Conservation (phyloP, 176 grass and related monocot species). For the Panicum miliaceum region DNA sequence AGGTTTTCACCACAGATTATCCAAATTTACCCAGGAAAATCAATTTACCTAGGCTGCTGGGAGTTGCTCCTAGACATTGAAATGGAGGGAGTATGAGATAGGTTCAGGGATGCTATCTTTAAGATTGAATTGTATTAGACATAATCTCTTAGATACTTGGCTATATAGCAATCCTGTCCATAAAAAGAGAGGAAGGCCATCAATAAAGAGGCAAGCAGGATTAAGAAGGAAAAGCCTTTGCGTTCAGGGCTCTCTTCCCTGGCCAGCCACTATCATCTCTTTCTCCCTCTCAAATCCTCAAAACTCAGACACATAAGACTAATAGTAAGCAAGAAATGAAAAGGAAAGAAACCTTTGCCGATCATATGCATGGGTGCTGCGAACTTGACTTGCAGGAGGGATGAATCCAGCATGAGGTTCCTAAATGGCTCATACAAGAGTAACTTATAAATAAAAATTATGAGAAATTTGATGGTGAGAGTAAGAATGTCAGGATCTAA, state of each 20-base stretch:
- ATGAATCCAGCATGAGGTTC: constrained; percentile 77
- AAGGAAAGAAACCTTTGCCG: constrained; percentile 43
- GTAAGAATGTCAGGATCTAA: constrained; percentile 17
- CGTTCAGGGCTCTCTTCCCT: not conserved
- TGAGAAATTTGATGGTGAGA: constrained; percentile 25
- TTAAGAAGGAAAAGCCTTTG: not conserved
- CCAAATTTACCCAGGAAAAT: no score
- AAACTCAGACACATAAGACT: not conserved
- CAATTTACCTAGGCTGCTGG: no score
- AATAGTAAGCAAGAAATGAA: not conserved
- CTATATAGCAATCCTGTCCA: not conserved
- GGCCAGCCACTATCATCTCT: not conserved
- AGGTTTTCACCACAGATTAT: no score
- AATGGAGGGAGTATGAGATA: no score
- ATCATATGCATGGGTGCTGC: constrained; percentile 46
- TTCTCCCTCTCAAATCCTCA: not conserved
- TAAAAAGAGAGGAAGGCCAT: not conserved
- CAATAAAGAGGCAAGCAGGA: not conserved
- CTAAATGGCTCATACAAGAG: constrained; percentile 45
- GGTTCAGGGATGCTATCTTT: not conserved
- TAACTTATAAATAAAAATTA: constrained; percentile 12
- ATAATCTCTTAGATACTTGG: not conserved
- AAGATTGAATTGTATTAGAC: not conserved
- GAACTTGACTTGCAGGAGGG: constrained; percentile 42
- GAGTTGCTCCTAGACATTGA: no score